Base-by-base conservation (phyloP, 768 basidiomycete species). In the Hysterangium stoloniferum region DNA sequence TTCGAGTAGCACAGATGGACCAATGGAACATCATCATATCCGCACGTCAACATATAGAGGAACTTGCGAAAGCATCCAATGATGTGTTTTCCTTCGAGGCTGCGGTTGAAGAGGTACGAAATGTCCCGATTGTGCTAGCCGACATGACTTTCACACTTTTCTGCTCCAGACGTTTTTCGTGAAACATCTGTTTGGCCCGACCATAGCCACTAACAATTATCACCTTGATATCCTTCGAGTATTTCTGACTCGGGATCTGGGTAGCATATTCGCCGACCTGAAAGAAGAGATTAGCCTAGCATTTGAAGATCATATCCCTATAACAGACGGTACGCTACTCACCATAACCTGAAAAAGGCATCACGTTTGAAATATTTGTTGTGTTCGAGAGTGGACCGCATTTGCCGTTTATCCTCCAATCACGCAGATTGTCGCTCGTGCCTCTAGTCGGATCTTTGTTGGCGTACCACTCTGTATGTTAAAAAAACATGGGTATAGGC, bases 21-120 rank as follows among this genome's bases (percentile, higher is more conserved):
- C 57, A 57, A 37, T 37, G 35, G 35, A n/a, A 37, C 35, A n/a
- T 37, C n/a, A 20, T 37, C 20, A 37, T 37, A n/a, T n/a, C 35
- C 20, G 61, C 60, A 4, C 59, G 54, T 0, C 44, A 60, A 25
- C 63, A 71, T 38, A 61, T 78, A 7, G 73, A 79, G 4, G 79
- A 81, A 35, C 58, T 82, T 12, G 68, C 74, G 19, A 70, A 61
- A 43, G 66, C 71, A 4, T 56, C 69, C 0, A 70, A 73, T 11
- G 65, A 67, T 24, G 54, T 57, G 5, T 55, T 76, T n/a, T 74
- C 72, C 6, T 58, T 69, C 15, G 0, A 20, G 0, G 67, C 61
- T 25, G 63, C 63, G 0, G 28, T 51, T 1, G 56, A 54, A 4
- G 68, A 74, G 15, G 76, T 71, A 43, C 24, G 67, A 29, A 12